Evolutionary conservation across 2,329 filamentous ascomycete species (phyloP).

Genomic region (Exophiala aquamarina): DNA sequence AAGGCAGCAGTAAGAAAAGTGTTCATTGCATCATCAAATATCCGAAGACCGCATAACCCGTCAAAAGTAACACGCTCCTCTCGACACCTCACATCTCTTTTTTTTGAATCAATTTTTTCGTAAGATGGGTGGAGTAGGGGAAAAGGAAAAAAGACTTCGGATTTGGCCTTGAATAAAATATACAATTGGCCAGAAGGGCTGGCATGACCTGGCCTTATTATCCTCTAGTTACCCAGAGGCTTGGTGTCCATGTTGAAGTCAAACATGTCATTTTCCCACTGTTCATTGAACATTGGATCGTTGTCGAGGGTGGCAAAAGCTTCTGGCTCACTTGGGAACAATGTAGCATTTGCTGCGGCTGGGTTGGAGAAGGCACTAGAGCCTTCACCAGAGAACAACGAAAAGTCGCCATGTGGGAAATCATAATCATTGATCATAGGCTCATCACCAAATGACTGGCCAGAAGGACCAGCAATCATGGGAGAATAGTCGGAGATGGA

Average conservation of each 20-base stretch:
- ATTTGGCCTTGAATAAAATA: not conserved
- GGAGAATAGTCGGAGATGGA: slow-evolving; percentile 27
- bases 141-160: slow-evolving; percentile 10
- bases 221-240: slow-evolving; percentile 8
- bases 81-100: slow-evolving; percentile 23
- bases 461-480: slow-evolving; percentile 23
- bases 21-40: slow-evolving; percentile 13
- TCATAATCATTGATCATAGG: slow-evolving; percentile 17
- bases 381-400: slow-evolving; percentile 23
- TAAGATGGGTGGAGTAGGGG: slow-evolving; percentile 24
- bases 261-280: slow-evolving; percentile 20
- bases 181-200: not conserved
- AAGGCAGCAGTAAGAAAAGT: slow-evolving; percentile 1
- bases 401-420: slow-evolving; percentile 24
- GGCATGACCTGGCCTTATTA: too few species aligned
- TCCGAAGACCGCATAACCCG: not conserved
- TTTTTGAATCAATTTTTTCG: slow-evolving; percentile 6
- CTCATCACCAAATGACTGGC: slow-evolving; percentile 18
- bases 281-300: slow-evolving; percentile 20
- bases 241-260: slow-evolving; percentile 24
- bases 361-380: slow-evolving; percentile 26
- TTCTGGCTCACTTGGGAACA: slow-evolving; percentile 26
- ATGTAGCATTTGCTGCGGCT: slow-evolving; percentile 23
- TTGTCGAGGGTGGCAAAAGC: slow-evolving; percentile 22
- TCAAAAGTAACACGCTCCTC: slow-evolving; percentile 6